phyloP scores from a whole-genome alignment of 2,329 filamentous ascomycete species.

The Neofusicoccum laricinum region DNA sequence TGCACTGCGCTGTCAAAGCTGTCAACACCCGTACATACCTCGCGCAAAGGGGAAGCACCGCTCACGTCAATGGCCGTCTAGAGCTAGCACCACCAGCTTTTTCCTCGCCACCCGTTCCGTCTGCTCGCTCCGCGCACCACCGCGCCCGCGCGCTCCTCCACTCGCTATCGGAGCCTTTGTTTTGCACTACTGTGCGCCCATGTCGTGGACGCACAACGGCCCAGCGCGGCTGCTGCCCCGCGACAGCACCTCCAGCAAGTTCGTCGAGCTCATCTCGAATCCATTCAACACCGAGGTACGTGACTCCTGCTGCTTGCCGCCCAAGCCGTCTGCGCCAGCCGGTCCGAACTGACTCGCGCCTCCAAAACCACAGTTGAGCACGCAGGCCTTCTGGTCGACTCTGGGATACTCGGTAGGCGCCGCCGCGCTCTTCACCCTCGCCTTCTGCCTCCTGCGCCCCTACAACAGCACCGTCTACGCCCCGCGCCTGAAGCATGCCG shows the following conservation, averaged over 20 bases:
- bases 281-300: constrained; percentile 37
- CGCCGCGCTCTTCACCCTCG: constrained; percentile 68
- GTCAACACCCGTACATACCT: neutral
- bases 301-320: neutral
- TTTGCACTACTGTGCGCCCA: neutral
- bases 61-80: constrained; percentile 7
- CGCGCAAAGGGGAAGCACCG: neutral
- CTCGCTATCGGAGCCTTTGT: neutral
- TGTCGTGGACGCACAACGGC: neutral
- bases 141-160: constrained; percentile 1
- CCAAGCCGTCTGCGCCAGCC: neutral
- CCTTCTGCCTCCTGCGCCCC: constrained; percentile 86
- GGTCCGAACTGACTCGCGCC: neutral
- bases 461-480: constrained; percentile 93
- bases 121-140: neutral
- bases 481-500: constrained; percentile 87
- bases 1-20: neutral
- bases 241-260: constrained; percentile 26
- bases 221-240: constrained; percentile 2
- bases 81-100: neutral
- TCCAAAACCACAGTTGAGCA: constrained; percentile 45
- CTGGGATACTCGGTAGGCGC: constrained; percentile 76
- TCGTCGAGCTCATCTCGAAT: constrained; percentile 40
- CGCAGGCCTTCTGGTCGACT: constrained; percentile 71
- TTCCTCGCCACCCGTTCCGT: constrained; percentile 11